Base-by-base conservation (phyloP, 140 eudicot species). In the Senecio squalidus region DNA sequence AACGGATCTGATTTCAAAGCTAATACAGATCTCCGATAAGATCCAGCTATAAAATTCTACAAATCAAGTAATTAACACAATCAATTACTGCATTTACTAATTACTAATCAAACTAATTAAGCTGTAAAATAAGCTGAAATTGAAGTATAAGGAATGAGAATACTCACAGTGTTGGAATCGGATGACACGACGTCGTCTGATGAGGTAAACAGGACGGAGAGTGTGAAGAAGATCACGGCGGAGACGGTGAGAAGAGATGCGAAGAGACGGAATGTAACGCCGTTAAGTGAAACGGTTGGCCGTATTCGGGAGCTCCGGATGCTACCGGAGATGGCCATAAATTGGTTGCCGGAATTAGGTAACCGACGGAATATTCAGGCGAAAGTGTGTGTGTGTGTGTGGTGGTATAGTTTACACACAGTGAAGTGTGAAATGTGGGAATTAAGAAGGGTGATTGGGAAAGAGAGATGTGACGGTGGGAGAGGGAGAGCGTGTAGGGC, bases 1-100 rank as follows among this genome's bases (percentile, higher is more conserved):
- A 84, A 58, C 1, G 97, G 97, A 82, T 89, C 97, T 3, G 97
- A 84, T 64, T 85, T 89, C 47, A 82, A 65, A 6, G 97, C 97
- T 34, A 89, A 75, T 9, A 80, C 76, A 44, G 95, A 74, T 47
- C 97, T 82, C 46, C 91, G 78, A 24, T 45, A 55, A 10, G 75
- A 51, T 63, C 77, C 80, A 40, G 72, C 80, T 50, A 77, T 85
- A n/a, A 62, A 53, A 60, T 58, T 44, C 72, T 63, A 55, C 53
- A 71, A 62, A 18, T 25, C 44, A 33, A 34, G 45, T 46, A 71
- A 21, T 4, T 6, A 4, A 40, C 47, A 40, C 3, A 40, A 10
- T n/a, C 17, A 40, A 40, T 3, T n/a, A 14, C 21, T 11, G 25
- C n/a, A n/a, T n/a, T n/a, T n/a, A n/a, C n/a, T n/a, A n/a, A n/a